Evolutionary conservation across 164 flowering plant genomes (phyloP).

Genomic region (Protea cynaroides): DNA sequence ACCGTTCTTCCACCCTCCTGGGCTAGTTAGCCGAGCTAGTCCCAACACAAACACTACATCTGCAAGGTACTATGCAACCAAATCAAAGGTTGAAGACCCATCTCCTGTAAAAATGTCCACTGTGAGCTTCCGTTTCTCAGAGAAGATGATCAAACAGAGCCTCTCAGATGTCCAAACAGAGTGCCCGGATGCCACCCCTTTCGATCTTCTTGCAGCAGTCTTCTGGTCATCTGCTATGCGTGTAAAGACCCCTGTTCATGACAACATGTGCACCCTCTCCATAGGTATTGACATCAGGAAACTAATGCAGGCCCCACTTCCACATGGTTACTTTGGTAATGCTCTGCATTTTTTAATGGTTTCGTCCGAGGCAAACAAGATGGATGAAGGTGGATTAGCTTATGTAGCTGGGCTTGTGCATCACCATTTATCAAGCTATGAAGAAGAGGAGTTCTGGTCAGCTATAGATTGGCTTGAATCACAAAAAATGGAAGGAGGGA

Average conservation of each 20-base stretch:
- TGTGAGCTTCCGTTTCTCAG: slow-evolving; percentile 56
- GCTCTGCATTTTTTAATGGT: slow-evolving; percentile 52
- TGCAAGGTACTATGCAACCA: slow-evolving; percentile 26
- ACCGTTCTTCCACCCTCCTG: slow-evolving; percentile 39
- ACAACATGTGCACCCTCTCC: slow-evolving; percentile 24
- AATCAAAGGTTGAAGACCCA: slow-evolving; percentile 13
- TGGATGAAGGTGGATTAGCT: slow-evolving; percentile 18
- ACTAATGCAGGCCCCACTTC: slow-evolving; percentile 33
- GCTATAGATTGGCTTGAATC: slow-evolving; percentile 43
- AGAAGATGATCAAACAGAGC: slow-evolving; percentile 30
- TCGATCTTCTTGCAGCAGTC: slow-evolving; percentile 57
- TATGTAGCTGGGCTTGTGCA: slow-evolving; percentile 27
- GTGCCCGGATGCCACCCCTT: slow-evolving; percentile 60
- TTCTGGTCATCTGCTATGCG: slow-evolving; percentile 45
- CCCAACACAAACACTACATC: slow-evolving; percentile 25
- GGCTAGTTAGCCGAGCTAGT: slow-evolving; percentile 15
- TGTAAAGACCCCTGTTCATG: slow-evolving; percentile 12
- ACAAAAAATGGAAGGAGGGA: slow-evolving; percentile 31
- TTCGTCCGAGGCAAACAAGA: slow-evolving; percentile 3
- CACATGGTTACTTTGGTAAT: slow-evolving; percentile 62
- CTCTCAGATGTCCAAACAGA: slow-evolving; percentile 32
- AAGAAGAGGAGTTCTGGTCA: slow-evolving; percentile 46
- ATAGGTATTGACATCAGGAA: slow-evolving; percentile 53
- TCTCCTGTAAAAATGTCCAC: slow-evolving; percentile 38
- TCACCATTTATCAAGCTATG: slow-evolving; percentile 18